Evolutionary conservation across 306 rosid genomes (phyloP).

Genomic region (Sindora glabra): DNA sequence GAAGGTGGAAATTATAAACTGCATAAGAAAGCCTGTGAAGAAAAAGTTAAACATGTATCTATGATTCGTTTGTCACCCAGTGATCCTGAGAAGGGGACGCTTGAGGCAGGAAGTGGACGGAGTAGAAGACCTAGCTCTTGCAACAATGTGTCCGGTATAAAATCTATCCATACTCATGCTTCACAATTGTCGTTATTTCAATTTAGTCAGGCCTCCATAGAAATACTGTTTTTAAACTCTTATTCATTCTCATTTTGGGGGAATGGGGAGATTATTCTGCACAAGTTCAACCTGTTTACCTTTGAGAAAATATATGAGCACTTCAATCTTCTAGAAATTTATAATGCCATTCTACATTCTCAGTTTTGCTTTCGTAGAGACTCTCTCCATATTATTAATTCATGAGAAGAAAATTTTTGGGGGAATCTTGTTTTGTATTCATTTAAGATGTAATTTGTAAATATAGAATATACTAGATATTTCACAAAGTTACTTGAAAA

Average conservation of each 20-base stretch:
- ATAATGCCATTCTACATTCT: not conserved
- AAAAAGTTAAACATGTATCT: slow-evolving; percentile 21
- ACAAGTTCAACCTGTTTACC: not conserved
- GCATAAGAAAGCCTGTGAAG: slow-evolving; percentile 20
- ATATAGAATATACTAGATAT: not conserved
- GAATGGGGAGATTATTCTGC: no score
- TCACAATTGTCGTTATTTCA: not conserved
- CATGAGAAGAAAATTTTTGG: not conserved
- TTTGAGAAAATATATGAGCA: not conserved
- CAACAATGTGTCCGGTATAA: slow-evolving; percentile 15
- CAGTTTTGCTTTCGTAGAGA: not conserved
- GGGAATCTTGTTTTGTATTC: not conserved
- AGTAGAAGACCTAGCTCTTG: slow-evolving; percentile 31
- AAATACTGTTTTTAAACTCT: not conserved
- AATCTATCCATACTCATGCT: slow-evolving; percentile 14
- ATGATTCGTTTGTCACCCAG: slow-evolving; percentile 42
- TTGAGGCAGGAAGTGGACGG: slow-evolving; percentile 22
- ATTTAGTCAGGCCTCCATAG: not conserved
- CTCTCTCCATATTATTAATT: not conserved
- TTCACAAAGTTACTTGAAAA: not conserved
- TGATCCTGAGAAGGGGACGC: slow-evolving; percentile 21
- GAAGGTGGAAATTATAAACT: slow-evolving; percentile 29
- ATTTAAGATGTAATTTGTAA: not conserved
- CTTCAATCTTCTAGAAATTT: not conserved
- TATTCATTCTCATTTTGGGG: not conserved